Evolutionary conservation across 768 basidiomycete genomes (phyloP), one percentile per base, ranked within the genome.

Genomic region (Boletales sp.): DNA sequence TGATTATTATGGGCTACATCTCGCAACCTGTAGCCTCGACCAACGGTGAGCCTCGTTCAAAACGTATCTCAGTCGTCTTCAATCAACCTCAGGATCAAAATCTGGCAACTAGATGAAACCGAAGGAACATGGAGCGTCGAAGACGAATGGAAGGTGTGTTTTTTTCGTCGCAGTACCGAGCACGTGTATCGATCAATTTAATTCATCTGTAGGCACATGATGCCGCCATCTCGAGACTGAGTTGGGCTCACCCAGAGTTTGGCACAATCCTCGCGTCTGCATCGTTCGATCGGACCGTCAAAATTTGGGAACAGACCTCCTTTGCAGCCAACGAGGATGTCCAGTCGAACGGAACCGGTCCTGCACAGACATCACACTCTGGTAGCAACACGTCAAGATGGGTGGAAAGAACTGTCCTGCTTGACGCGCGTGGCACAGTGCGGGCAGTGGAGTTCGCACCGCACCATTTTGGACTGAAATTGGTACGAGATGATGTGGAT

Each of bases 191-290:
- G 34, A 34, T 13, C 34, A 13, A 46, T 51, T 42, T 46, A 7
- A 28, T 28, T 7, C 25, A 6, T 34, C n/a, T 46, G 13, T 59
- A 95, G 90, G 95, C 94, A n/a, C 94, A 97, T 65, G 92, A 95
- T 60, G 93, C 93, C 14, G 83, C 94, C 0, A 77, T 96, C 34
- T 82, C 91, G 8, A 85, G 80, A 65, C 59, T 96, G 13, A 80
- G 81, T 46, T 98, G 93, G 90, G 92, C 92, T 2, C 93, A 94
- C 63, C 93, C 95, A 5, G 86, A 94, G 67, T 94, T 93, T 51
- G 94, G 93, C 5, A 80, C 83, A 2, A 80, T 96, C 46, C 74
- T 98, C 48, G 92, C 92, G 0, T 90, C 89, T 4, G 81, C 84
- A 5, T 92, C 88, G 2, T 93, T 94, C 60, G 95, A 97, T 69